A percentile compares a stretch with the other conserved stretches of the same genome.
Evolutionary conservation across 2,329 filamentous ascomycete genomes (phyloP).

Genomic region (Aspergillus fructus): DNA sequence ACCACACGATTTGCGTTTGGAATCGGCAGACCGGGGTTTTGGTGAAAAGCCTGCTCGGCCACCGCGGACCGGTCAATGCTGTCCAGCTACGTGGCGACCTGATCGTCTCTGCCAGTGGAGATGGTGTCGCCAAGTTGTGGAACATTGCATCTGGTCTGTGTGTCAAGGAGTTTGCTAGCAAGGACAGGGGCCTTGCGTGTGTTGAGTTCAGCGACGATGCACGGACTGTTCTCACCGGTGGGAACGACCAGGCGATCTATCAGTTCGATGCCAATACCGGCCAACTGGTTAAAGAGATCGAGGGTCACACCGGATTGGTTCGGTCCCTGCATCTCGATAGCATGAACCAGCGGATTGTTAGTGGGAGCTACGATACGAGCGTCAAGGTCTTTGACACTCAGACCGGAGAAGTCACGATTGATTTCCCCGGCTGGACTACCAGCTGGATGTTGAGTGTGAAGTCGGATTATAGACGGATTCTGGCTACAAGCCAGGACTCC

Average conservation of each 20-base stretch:
- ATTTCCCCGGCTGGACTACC: slow-evolving; percentile 91
- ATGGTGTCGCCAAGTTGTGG: slow-evolving; percentile 93
- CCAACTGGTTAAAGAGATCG: slow-evolving; percentile 75
- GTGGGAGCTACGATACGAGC: slow-evolving; percentile 90
- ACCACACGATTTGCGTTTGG: slow-evolving; percentile 92
- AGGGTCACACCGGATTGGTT: slow-evolving; percentile 81
- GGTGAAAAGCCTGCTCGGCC: slow-evolving; percentile 77
- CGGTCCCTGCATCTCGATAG: slow-evolving; percentile 89
- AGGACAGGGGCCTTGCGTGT: slow-evolving; percentile 91
- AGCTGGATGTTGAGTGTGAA: slow-evolving; percentile 97
- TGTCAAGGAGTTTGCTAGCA: slow-evolving; percentile 84
- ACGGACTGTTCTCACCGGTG: slow-evolving; percentile 87
- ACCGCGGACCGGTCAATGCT: slow-evolving; percentile 90
- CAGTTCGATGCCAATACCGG: slow-evolving; percentile 94
- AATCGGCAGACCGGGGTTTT: slow-evolving; percentile 75
- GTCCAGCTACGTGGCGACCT: slow-evolving; percentile 92
- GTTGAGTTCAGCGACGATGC: slow-evolving; percentile 95
- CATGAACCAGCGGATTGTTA: slow-evolving; percentile 80
- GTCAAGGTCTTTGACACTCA: slow-evolving; percentile 93
- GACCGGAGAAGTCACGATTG: slow-evolving; percentile 72
- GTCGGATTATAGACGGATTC: slow-evolving; percentile 90
- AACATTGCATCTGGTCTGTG: slow-evolving; percentile 85
- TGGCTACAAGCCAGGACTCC: slow-evolving; percentile 91
- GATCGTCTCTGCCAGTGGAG: slow-evolving; percentile 89
- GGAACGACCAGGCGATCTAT: slow-evolving; percentile 93